phyloP scores from a whole-genome alignment of 2,329 filamentous ascomycete species.

The Boeremia exigua region DNA sequence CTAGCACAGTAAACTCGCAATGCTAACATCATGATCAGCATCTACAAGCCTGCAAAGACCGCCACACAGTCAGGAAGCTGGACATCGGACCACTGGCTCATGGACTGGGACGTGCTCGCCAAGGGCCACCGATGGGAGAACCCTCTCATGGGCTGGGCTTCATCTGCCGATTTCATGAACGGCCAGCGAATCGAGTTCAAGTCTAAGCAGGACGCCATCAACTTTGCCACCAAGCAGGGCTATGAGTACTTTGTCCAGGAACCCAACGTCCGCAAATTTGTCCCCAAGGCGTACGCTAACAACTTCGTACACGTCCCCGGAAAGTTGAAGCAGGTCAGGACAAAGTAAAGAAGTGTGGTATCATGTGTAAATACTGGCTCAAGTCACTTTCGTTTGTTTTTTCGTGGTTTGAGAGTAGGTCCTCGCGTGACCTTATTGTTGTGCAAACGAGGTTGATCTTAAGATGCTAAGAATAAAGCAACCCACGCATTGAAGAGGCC shows the following conservation, averaged over 20 bases:
- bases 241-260: slow-evolving; percentile 99
- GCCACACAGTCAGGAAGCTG: slow-evolving; percentile 94
- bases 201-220: slow-evolving; percentile 90
- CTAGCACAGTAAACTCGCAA: neutral
- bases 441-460: neutral
- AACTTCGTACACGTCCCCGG: slow-evolving; percentile 87
- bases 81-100: slow-evolving; percentile 85
- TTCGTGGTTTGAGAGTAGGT: neutral
- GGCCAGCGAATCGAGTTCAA: slow-evolving; percentile 90
- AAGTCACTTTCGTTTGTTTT: slow-evolving; percentile 16
- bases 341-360: slow-evolving; percentile 69
- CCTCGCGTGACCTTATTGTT: neutral
- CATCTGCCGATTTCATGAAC: slow-evolving; percentile 92
- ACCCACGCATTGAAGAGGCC: no score
- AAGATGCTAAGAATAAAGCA: no score
- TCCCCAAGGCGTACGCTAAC: slow-evolving; percentile 94
- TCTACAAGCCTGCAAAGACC: slow-evolving; percentile 90
- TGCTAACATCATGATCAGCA: slow-evolving; percentile 61
- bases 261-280: slow-evolving; percentile 84
- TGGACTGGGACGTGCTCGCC: slow-evolving; percentile 95
- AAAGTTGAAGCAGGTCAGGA: slow-evolving; percentile 82
- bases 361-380: slow-evolving; percentile 38
- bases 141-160: slow-evolving; percentile 98
- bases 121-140: slow-evolving; percentile 99
- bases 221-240: slow-evolving; percentile 97